Evolutionary conservation across 106 monocot species (phyloP), one percentile per base, ranked within the genome.

Genomic region (Acanthochlamys bracteata): DNA sequence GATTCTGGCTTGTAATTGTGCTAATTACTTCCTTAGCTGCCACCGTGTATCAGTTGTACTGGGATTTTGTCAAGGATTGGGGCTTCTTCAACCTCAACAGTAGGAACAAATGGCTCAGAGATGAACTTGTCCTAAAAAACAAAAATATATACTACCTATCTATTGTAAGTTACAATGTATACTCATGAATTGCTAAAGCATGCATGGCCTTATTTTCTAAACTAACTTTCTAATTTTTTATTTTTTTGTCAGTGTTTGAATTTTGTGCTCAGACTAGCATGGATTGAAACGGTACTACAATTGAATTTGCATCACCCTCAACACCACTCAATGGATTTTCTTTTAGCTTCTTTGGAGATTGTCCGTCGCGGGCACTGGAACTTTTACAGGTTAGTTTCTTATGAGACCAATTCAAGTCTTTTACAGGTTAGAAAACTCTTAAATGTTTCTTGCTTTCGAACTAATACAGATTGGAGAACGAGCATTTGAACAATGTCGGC

Each of bases 51-150:
- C 98, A 98, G 69, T 61, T 92, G 24, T 92, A 89, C 69, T 99
- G 98, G 98, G 98, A 99, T 77, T 99, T 86, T 43, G 98, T 92
- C 64, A 92, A 84, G 79, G 98, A 99, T 55, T 99, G 92, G 98
- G 98, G 98, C 0, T 67, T 99, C 22, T 67, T 92, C 27, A 52
- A 83, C 47, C 43, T 45, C 19, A 64, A 59, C 56, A 85, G 92
- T 7, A 85, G 24, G 52, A 92, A 92, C 73, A 52, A 40, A 2
- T 86, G 66, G 61, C 89, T 99, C 7, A 83, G 98, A 26, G 83
- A 99, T 42, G 85, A 99, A 3, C 98, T 92, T 52, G 67, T 89
- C 51, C 65, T 99, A 7, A 88, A 78, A 83, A 92, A 85, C 68
- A 92, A 76, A 55, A 60, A 25, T 47, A 75, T 84, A 40, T 99